These are phyloP conservation scores for Neofusicoccum sp. DNA, from an alignment of 2,329 filamentous ascomycete genomes.

Conservation along the genomic window DNA sequence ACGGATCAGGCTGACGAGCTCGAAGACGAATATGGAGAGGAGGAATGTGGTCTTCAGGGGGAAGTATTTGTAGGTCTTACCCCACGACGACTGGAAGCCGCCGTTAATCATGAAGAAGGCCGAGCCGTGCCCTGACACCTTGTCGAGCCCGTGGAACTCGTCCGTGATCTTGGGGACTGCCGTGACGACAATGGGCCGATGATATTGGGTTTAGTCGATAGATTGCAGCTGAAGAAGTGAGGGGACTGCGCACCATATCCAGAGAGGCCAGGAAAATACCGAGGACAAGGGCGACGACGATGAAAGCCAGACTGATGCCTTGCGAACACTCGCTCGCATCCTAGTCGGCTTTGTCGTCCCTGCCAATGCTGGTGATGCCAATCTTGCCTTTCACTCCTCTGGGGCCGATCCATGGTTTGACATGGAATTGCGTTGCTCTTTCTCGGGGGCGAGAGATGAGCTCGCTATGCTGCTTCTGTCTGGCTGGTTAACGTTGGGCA, in stretches of 20 bases:
- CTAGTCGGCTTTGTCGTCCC: too few species aligned
- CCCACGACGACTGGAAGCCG: conserved; percentile 47
- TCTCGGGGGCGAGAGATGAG: too few species aligned
- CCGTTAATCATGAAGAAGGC: conserved; percentile 47
- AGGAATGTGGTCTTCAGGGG: conserved; percentile 36
- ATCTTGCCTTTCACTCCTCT: too few species aligned
- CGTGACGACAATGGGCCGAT: conserved; percentile 24
- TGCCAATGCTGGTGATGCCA: too few species aligned
- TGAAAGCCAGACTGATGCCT: neutral
- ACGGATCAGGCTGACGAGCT: conserved; percentile 54
- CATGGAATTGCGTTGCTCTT: too few species aligned
- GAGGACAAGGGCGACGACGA: neutral
- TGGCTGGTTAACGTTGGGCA: too few species aligned
- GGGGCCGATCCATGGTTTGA: too few species aligned
- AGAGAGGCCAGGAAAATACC: neutral
- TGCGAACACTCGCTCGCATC: neutral
- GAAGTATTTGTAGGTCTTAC: conserved; percentile 47
- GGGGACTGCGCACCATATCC: neutral
- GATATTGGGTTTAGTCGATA: too few species aligned
- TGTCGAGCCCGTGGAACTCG: conserved; percentile 27
- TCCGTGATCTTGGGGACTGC: conserved; percentile 31
- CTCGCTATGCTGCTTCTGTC: too few species aligned
- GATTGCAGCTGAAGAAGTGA: too few species aligned
- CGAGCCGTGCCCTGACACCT: conserved; percentile 38
- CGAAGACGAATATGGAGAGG: conserved; percentile 44